Conservation (phyloP, 1,284 basidiomycete genomes). For the Apiotrichum sp. region DNA sequence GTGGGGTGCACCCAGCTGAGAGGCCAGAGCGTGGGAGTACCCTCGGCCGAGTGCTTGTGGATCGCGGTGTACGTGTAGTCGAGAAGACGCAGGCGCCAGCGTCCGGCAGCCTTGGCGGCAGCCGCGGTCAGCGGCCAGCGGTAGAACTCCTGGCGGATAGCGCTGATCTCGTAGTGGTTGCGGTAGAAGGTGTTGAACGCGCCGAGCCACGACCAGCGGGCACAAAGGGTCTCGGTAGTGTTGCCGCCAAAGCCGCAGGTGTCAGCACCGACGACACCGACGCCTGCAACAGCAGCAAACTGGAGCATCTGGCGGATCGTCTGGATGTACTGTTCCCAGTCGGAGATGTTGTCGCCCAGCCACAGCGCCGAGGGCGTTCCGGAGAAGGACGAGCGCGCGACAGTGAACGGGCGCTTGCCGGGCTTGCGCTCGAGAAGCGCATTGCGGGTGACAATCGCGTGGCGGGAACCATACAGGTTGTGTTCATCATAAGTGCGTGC, state of each 20-base stretch:
- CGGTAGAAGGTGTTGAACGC: slow-evolving; percentile 50
- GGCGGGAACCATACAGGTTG: slow-evolving; percentile 65
- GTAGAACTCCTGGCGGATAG: slow-evolving; percentile 59
- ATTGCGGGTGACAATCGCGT: slow-evolving; percentile 58
- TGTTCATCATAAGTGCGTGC: slow-evolving; percentile 59
- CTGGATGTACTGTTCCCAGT: slow-evolving; percentile 44
- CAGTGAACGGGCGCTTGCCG: slow-evolving; percentile 57
- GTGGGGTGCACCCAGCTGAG: slow-evolving; percentile 66
- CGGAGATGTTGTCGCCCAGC: slow-evolving; percentile 63
- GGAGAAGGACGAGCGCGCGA: slow-evolving; percentile 66
- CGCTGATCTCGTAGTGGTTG: slow-evolving; percentile 34
- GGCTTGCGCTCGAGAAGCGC: slow-evolving; percentile 60
- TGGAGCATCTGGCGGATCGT: slow-evolving; percentile 14
- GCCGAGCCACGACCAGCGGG: slow-evolving; percentile 54
- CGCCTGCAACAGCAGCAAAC: slow-evolving; percentile 13
- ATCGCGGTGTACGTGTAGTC: slow-evolving; percentile 68
- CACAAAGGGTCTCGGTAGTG: slow-evolving; percentile 72
- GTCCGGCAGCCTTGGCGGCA: slow-evolving; percentile 57
- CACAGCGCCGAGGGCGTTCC: slow-evolving; percentile 55
- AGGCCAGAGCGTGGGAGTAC: slow-evolving; percentile 58
- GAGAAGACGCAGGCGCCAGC: slow-evolving; percentile 54
- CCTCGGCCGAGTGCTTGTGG: slow-evolving; percentile 51
- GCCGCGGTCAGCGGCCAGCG: slow-evolving; percentile 70
- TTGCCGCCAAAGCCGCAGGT: slow-evolving; percentile 57
- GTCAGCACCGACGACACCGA: slow-evolving; percentile 63